These are phyloP conservation scores for Entophlyctis luteolus DNA, from an alignment of 192 early-diverging fungal species.

Conservation along the genomic window DNA sequence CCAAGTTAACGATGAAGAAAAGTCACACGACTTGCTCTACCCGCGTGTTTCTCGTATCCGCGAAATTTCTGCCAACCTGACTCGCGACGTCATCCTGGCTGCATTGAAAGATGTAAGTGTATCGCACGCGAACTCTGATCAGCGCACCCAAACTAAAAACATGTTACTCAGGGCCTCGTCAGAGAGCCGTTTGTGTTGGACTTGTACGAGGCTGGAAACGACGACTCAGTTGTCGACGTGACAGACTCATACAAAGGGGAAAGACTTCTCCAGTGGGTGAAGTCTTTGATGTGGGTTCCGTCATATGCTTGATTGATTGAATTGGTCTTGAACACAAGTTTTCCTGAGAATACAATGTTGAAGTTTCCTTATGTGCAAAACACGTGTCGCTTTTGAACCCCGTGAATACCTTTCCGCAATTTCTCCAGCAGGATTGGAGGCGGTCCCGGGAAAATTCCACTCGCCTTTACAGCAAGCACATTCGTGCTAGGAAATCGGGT, in stretches of 20 bases:
- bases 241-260: background rate
- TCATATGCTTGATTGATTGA: no score
- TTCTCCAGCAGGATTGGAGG: no score
- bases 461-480: no score
- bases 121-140: no score
- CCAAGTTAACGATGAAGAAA: slow-evolving; percentile 67
- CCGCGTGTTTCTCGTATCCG: slow-evolving; percentile 80
- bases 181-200: background rate
- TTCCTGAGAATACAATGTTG: no score
- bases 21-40: slow-evolving; percentile 66
- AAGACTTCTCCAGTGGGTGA: slow-evolving; percentile 18
- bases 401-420: no score
- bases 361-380: no score
- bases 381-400: no score
- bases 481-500: no score
- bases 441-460: no score
- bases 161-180: background rate
- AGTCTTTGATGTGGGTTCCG: slow-evolving; percentile 32
- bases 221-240: background rate
- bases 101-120: slow-evolving; percentile 5
- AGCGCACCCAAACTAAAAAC: no score
- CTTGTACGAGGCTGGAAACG: background rate
- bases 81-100: slow-evolving; percentile 3
- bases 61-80: slow-evolving; percentile 31
- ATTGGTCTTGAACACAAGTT: no score